These are phyloP conservation scores for Mycena crocata DNA, from an alignment of 768 basidiomycete species.

Conservation along the genomic window DNA sequence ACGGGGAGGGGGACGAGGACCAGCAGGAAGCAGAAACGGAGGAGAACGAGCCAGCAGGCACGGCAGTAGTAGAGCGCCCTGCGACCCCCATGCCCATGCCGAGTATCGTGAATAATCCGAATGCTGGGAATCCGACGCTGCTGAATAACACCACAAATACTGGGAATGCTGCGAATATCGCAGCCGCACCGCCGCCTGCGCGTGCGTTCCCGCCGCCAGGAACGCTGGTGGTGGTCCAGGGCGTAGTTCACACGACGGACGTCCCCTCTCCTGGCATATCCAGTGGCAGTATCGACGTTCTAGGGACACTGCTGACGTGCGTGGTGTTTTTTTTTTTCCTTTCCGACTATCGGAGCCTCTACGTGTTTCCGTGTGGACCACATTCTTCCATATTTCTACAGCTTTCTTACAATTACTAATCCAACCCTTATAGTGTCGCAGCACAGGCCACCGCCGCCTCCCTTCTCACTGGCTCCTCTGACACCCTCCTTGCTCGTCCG, in stretches of 20 bases:
- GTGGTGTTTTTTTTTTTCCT: constrained; percentile 31
- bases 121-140: too few species aligned
- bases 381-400: too few species aligned
- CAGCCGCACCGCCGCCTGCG: not conserved
- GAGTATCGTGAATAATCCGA: too few species aligned
- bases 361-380: too few species aligned
- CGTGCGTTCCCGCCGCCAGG: constrained; percentile 73
- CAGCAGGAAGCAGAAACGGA: too few species aligned
- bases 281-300: constrained; percentile 82
- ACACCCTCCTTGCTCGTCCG: constrained; percentile 62
- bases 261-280: constrained; percentile 62
- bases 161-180: not conserved
- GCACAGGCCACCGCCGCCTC: constrained; percentile 94
- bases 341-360: too few species aligned
- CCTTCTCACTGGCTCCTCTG: constrained; percentile 77
- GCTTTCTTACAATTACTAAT: constrained; percentile 7
- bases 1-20: too few species aligned
- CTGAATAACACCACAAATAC: too few species aligned
- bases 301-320: constrained; percentile 86
- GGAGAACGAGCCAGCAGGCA: too few species aligned
- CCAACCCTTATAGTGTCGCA: constrained; percentile 68
- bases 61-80: too few species aligned
- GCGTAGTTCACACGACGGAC: constrained; percentile 84
- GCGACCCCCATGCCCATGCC: too few species aligned
- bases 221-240: constrained; percentile 85